Conservation (phyloP, 2,329 filamentous ascomycete genomes). For the Aspergillus fructus region DNA sequence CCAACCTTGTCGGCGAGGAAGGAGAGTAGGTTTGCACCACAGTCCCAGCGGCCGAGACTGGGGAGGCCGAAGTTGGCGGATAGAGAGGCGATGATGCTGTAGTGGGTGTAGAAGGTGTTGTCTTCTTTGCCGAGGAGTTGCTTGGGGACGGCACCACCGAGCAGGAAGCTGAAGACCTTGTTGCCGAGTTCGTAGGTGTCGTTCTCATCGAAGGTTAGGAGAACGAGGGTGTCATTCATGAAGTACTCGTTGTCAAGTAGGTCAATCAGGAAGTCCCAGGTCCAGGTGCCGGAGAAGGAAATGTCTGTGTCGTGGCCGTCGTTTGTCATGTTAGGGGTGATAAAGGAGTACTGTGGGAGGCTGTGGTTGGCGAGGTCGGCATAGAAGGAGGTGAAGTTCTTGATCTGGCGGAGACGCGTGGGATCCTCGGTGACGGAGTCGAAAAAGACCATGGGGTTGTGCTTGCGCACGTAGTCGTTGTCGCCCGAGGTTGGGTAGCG, state of each 20-base stretch:
- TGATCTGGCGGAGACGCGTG: slow-evolving; percentile 65
- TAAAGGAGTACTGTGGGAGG: slow-evolving; percentile 68
- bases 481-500: slow-evolving; percentile 59
- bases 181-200: slow-evolving; percentile 68
- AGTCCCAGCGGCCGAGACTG: slow-evolving; percentile 70
- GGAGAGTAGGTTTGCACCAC: slow-evolving; percentile 67
- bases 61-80: slow-evolving; percentile 69
- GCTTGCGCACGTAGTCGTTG: slow-evolving; percentile 81
- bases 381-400: slow-evolving; percentile 71
- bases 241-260: slow-evolving; percentile 69
- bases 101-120: slow-evolving; percentile 70
- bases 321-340: slow-evolving; percentile 56
- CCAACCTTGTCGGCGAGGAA: slow-evolving; percentile 62
- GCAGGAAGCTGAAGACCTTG: slow-evolving; percentile 66
- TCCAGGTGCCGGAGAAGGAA: slow-evolving; percentile 68
- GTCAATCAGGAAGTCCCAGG: slow-evolving; percentile 66
- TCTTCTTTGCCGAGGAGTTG: slow-evolving; percentile 67
- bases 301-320: slow-evolving; percentile 75
- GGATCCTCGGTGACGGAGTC: slow-evolving; percentile 60
- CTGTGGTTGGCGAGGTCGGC: slow-evolving; percentile 62
- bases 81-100: slow-evolving; percentile 68
- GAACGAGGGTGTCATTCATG: slow-evolving; percentile 73
- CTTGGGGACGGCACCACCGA: slow-evolving; percentile 71
- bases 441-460: slow-evolving; percentile 68
- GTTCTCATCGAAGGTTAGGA: slow-evolving; percentile 83